Evolutionary conservation across 129 eudicot genomes (phyloP).

Genomic region (Cynara cardunculus): DNA sequence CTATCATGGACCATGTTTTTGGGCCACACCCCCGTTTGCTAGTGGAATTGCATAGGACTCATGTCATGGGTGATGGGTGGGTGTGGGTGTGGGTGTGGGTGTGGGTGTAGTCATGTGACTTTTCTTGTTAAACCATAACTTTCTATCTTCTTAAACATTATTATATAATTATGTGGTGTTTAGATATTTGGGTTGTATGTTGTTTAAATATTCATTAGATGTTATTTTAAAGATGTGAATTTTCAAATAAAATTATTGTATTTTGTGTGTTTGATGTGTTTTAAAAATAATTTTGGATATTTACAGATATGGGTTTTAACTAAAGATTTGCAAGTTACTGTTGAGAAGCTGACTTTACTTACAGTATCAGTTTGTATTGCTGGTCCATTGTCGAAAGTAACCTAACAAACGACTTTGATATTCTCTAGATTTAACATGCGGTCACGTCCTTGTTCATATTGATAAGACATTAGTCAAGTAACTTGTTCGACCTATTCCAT

Average conservation of each 20-base stretch:
- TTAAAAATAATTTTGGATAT: not conserved
- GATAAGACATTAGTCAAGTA: not conserved
- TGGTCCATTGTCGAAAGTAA: not conserved
- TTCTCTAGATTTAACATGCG: not conserved
- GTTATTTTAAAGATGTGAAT: not conserved
- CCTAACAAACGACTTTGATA: not conserved
- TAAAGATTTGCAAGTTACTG: not conserved
- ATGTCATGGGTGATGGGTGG: no score
- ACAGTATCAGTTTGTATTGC: not conserved
- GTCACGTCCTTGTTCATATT: not conserved
- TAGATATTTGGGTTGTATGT: not conserved
- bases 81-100: no score
- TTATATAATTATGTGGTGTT: not conserved
- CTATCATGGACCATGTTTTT: constrained; percentile 26
- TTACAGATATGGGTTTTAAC: not conserved
- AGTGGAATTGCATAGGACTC: constrained; percentile 11
- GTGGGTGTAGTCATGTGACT: not conserved
- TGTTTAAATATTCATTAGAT: not conserved
- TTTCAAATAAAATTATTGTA: no score
- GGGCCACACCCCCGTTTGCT: constrained; percentile 26
- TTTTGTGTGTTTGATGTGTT: no score
- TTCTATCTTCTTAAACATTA: not conserved
- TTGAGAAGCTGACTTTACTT: not conserved
- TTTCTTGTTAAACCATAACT: not conserved
- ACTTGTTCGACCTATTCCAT: not conserved